Evolutionary conservation across 805 yeast species (phyloP).

Genomic region (Kazachstania viticola): DNA sequence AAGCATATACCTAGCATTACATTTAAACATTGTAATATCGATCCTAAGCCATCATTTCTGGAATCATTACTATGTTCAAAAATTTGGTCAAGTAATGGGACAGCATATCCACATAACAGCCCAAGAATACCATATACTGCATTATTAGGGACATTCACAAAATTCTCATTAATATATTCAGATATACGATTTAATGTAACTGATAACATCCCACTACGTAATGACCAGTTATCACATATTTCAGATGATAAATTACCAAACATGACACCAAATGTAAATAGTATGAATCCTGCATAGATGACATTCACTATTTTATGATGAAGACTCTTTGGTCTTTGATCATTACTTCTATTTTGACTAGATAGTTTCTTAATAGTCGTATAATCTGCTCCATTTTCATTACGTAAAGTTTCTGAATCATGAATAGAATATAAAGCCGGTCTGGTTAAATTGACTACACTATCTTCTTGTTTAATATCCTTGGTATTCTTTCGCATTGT

Average conservation of each 20-base stretch:
- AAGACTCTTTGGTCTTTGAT: conserved; percentile 6
- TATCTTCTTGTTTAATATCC: conserved; percentile 1
- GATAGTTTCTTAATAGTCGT: neutral
- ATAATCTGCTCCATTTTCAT: conserved; percentile 19
- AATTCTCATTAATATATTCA: conserved; percentile 2
- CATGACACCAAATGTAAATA: conserved; percentile 37
- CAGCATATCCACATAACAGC: conserved; percentile 40
- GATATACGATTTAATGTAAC: conserved; percentile 3
- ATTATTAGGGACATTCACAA: neutral
- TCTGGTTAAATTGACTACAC: conserved; percentile 32
- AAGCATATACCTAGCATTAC: conserved; percentile 59
- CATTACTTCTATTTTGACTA: neutral
- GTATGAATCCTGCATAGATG: conserved; percentile 11
- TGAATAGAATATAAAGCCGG: conserved; percentile 40
- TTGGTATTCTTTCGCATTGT: no score
- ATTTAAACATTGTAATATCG: conserved; percentile 34
- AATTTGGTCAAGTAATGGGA: conserved; percentile 32
- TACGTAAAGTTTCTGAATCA: conserved; percentile 27
- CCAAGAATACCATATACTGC: conserved; percentile 33
- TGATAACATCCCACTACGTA: conserved; percentile 38
- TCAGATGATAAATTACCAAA: conserved; percentile 43
- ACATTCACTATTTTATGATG: conserved; percentile 6
- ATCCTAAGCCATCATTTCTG: conserved; percentile 22
- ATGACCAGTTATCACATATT: conserved; percentile 38
- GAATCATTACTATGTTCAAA: conserved; percentile 1